Percentiles rank a stretch among this genome's conserved stretches.
These are phyloP conservation scores for Primulina eburnea DNA, from an alignment of 257 asterid species.

Conservation along the genomic window DNA sequence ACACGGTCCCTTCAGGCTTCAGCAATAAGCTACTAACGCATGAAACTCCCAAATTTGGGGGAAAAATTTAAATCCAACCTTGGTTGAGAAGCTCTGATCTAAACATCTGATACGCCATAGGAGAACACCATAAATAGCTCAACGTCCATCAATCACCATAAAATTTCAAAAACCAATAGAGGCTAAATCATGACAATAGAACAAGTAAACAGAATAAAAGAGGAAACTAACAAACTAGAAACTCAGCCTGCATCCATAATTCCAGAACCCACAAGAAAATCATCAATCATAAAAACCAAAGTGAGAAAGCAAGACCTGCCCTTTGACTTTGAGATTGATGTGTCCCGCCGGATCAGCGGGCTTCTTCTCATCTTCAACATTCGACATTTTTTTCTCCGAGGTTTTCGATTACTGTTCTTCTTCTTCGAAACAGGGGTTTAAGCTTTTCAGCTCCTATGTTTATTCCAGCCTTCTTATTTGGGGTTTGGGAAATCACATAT, in stretches of 20 bases:
- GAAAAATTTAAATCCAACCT: no score
- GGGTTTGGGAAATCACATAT: no score
- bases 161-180: no score
- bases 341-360: slow-evolving; percentile 39
- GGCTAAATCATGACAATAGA: neutral
- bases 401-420: neutral
- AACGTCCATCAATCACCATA: neutral
- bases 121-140: neutral
- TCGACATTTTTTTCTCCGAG: slow-evolving; percentile 25
- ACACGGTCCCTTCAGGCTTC: no score
- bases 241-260: neutral
- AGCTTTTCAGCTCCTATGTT: neutral
- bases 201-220: neutral
- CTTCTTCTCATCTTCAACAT: slow-evolving; percentile 46
- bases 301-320: slow-evolving; percentile 30
- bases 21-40: neutral
- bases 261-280: neutral
- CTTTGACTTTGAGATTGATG: slow-evolving; percentile 55
- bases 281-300: no score
- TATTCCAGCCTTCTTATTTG: no score
- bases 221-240: no score
- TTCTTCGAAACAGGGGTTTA: neutral
- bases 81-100: no score
- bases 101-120: neutral
- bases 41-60: neutral